Evolutionary conservation across 2,329 filamentous ascomycete species (phyloP).

Genomic region (Clarireedia sp.): DNA sequence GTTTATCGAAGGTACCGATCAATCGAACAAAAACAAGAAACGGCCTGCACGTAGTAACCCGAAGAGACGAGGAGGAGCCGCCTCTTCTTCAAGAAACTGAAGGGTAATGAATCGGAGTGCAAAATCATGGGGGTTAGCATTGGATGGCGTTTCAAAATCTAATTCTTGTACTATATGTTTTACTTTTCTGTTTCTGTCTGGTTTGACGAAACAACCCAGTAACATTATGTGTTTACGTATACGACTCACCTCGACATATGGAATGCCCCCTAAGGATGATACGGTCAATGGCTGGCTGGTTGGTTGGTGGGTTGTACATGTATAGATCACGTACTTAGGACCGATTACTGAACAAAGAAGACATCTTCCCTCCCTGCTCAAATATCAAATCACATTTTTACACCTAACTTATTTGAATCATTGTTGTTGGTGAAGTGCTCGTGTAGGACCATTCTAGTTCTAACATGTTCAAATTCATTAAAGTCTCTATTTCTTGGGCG

Average conservation of each 20-base stretch:
- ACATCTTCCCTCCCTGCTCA: background rate
- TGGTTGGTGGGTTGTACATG: too few species aligned
- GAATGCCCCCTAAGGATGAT: background rate
- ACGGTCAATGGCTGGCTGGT: too few species aligned
- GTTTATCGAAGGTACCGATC: conserved; percentile 77
- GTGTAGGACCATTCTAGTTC: too few species aligned
- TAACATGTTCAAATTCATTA: too few species aligned
- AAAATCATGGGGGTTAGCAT: conserved; percentile 5
- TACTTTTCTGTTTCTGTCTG: background rate
- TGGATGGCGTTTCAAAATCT: conserved; percentile 5
- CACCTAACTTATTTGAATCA: background rate
- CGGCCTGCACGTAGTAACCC: conserved; percentile 45
- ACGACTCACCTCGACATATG: background rate
- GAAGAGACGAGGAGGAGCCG: conserved; percentile 41
- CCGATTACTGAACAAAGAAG: background rate
- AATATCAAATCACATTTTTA: background rate
- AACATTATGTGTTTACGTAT: background rate
- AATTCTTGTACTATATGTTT: background rate
- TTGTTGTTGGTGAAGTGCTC: background rate
- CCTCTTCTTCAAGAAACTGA: conserved; percentile 4
- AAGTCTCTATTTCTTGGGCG: too few species aligned
- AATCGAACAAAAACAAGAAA: conserved; percentile 47
- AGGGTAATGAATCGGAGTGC: background rate
- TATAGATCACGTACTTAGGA: background rate
- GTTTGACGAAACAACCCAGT: background rate